A percentile compares a stretch with the other conserved stretches of the same genome.
Evolutionary conservation across 1,139 yeast genomes (phyloP).

Genomic region (Magnusiomyces starmeri): DNA sequence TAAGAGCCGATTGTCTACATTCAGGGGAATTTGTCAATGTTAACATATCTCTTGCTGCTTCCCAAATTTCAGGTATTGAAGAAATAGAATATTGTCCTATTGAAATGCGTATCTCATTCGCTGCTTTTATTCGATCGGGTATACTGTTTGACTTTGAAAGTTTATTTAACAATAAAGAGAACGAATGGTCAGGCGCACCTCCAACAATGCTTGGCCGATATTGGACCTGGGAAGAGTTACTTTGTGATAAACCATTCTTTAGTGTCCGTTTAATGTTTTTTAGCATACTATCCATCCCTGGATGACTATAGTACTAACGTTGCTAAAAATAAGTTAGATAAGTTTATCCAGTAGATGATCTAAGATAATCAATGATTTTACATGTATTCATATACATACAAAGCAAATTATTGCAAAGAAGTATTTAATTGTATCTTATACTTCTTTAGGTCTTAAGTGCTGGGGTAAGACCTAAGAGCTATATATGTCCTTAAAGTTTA

Average conservation of each 20-base stretch:
- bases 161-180: conserved; percentile 40
- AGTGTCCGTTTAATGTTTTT: no score
- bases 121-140: conserved; percentile 46
- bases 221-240: conserved; percentile 34
- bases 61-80: conserved; percentile 72
- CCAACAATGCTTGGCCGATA: conserved; percentile 57
- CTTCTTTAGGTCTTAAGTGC: no score
- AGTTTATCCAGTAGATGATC: no score
- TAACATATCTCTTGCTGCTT: conserved; percentile 53
- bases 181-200: conserved; percentile 43
- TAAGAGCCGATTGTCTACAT: conserved; percentile 47
- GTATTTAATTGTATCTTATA: no score
- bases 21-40: conserved; percentile 38
- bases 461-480: no score
- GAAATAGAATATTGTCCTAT: conserved; percentile 49
- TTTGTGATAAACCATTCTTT: conserved; percentile 33
- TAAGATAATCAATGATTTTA: no score
- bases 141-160: conserved; percentile 35
- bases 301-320: no score
- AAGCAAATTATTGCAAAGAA: no score
- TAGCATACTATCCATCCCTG: no score
- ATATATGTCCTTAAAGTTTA: no score
- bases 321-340: no score
- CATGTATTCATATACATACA: no score
- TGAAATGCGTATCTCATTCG: conserved; percentile 45